These are phyloP conservation scores for Colletotrichum neosansevieriae DNA, from an alignment of 2,329 filamentous ascomycete species.

Conservation along the genomic window DNA sequence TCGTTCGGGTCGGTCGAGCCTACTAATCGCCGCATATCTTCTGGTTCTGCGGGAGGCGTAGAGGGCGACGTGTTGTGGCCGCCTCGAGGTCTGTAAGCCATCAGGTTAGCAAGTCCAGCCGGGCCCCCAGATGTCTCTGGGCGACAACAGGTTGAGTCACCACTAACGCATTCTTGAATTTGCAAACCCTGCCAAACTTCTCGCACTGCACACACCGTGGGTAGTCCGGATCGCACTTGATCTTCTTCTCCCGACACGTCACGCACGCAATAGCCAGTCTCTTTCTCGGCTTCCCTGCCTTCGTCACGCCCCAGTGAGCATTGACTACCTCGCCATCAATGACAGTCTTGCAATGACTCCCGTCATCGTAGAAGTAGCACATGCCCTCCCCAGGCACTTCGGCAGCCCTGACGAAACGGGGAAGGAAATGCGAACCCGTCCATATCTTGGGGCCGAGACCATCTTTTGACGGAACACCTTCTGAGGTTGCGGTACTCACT, in stretches of 20 bases:
- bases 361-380: slow-evolving; percentile 90
- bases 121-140: not conserved
- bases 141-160: not conserved
- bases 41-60: slow-evolving; percentile 63
- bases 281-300: slow-evolving; percentile 93
- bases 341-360: slow-evolving; percentile 82
- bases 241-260: slow-evolving; percentile 96
- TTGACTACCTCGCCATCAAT: slow-evolving; percentile 91
- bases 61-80: slow-evolving; percentile 69
- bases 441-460: slow-evolving; percentile 76
- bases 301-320: slow-evolving; percentile 92
- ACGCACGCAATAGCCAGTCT: slow-evolving; percentile 91
- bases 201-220: slow-evolving; percentile 92
- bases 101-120: slow-evolving; percentile 38
- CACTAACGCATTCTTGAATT: slow-evolving; percentile 88
- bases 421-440: slow-evolving; percentile 75
- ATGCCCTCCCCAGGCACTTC: slow-evolving; percentile 82
- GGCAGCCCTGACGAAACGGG: slow-evolving; percentile 72
- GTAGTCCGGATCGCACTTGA: slow-evolving; percentile 92
- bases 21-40: slow-evolving; percentile 55
- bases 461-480: slow-evolving; percentile 66
- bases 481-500: slow-evolving; percentile 50
- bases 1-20: slow-evolving; percentile 52
- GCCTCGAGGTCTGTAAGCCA: slow-evolving; percentile 62
- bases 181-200: slow-evolving; percentile 88